Evolutionary conservation across 768 basidiomycete genomes (phyloP).

Genomic region (Trametes cinnabarina): DNA sequence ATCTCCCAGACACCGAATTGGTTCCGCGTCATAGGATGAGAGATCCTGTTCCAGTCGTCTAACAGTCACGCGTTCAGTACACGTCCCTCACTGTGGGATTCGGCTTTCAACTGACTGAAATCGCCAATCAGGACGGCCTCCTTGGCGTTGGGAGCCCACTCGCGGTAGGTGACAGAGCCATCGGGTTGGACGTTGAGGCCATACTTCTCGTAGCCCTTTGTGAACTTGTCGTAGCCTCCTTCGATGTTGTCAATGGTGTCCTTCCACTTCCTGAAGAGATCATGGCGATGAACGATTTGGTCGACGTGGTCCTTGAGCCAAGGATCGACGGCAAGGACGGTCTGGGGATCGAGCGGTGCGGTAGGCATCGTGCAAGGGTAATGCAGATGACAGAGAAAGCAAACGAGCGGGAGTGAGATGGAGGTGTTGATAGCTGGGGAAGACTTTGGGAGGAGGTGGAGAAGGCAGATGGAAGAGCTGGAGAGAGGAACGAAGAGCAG

Average conservation of each 20-base stretch:
- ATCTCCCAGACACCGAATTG: conserved; percentile 90
- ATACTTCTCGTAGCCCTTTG: conserved; percentile 74
- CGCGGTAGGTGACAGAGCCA: conserved; percentile 77
- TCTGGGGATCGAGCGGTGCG: conserved; percentile 47
- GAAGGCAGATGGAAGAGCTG: not conserved
- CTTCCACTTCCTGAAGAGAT: conserved; percentile 71
- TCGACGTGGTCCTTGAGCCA: conserved; percentile 75
- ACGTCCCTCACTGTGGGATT: not conserved
- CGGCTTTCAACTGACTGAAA: conserved; percentile 70
- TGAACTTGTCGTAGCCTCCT: conserved; percentile 80
- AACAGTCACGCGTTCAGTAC: not conserved
- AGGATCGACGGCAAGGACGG: conserved; percentile 61
- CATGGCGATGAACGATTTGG: conserved; percentile 67
- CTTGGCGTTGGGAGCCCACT: conserved; percentile 92
- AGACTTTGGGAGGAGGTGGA: conserved; percentile 1
- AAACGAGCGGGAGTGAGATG: not conserved
- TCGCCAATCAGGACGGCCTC: conserved; percentile 90
- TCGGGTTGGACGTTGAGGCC: conserved; percentile 73
- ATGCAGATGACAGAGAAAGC: not conserved
- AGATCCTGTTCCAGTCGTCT: conserved; percentile 87
- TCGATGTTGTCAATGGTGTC: conserved; percentile 71
- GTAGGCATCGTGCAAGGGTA: conserved; percentile 14
- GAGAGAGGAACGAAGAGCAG: not conserved
- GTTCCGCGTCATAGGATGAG: conserved; percentile 85
- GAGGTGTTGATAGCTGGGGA: not conserved